Conservation (phyloP, 176 grass and related monocot genomes). For the Carex scoparia region DNA sequence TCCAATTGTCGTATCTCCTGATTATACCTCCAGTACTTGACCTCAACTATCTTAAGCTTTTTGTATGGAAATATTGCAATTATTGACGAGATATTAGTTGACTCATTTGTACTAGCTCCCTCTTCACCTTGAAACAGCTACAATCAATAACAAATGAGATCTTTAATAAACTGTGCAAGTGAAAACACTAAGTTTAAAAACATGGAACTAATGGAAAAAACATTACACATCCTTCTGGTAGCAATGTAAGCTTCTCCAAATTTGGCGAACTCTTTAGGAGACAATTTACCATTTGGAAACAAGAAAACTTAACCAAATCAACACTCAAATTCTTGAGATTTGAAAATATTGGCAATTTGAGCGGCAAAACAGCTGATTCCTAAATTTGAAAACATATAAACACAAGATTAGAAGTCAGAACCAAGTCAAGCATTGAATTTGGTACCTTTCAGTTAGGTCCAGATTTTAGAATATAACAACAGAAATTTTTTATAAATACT, state of each 20-base stretch:
- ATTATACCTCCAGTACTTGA: background rate
- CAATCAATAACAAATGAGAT: background rate
- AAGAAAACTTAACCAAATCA: background rate
- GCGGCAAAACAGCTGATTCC: background rate
- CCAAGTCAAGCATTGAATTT: too few relatives aligned
- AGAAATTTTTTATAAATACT: too few relatives aligned
- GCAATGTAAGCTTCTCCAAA: background rate
- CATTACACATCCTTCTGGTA: too few relatives aligned
- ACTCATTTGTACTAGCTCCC: background rate
- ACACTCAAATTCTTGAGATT: background rate
- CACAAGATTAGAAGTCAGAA: background rate
- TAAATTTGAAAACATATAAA: background rate
- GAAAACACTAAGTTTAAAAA: background rate
- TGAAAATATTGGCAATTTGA: background rate
- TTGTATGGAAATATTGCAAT: background rate
- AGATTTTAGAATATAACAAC: too few relatives aligned
- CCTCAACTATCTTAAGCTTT: background rate
- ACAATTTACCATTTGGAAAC: too few relatives aligned
- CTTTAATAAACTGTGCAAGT: background rate
- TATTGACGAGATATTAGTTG: background rate
- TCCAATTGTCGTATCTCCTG: too few relatives aligned
- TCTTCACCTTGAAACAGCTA: background rate
- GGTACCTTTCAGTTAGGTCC: too few relatives aligned
- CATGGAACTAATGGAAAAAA: background rate
- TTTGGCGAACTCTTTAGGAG: too few relatives aligned